These are phyloP conservation scores for Glycyrrhiza uralensis DNA, from an alignment of 306 rosid species.

Conservation along the genomic window DNA sequence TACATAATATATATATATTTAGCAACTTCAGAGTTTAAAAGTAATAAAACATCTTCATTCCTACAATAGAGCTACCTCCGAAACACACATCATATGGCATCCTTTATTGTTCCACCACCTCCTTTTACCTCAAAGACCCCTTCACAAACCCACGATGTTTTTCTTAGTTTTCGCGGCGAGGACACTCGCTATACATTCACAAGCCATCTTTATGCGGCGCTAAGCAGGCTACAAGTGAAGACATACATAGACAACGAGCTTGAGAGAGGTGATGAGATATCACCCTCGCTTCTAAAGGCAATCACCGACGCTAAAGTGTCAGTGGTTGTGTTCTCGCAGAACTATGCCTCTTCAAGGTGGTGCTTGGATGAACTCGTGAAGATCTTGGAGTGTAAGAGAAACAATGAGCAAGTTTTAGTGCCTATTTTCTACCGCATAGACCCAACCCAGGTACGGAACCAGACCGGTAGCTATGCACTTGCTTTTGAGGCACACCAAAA, in stretches of 20 bases:
- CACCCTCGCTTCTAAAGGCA: constrained; percentile 29
- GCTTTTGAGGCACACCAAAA: constrained; percentile 14
- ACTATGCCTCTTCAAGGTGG: constrained; percentile 30
- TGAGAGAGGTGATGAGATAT: constrained; percentile 33
- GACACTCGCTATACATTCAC: constrained; percentile 29
- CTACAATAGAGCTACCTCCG: background rate
- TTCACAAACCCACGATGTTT: constrained; percentile 8
- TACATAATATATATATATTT: too few species aligned
- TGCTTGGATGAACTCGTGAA: constrained; percentile 30
- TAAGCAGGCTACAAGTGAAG: background rate
- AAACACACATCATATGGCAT: constrained; percentile 9
- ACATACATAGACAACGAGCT: constrained; percentile 29
- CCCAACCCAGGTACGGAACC: constrained; percentile 26
- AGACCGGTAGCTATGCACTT: constrained; percentile 11
- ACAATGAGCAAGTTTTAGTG: constrained; percentile 3
- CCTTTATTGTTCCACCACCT: background rate
- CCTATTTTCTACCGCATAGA: constrained; percentile 24
- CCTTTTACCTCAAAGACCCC: background rate
- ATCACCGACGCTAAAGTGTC: constrained; percentile 13
- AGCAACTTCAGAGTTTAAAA: background rate
- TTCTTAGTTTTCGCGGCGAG: constrained; percentile 20
- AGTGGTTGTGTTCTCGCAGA: constrained; percentile 5
- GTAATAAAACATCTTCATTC: background rate
- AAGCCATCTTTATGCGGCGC: constrained; percentile 24
- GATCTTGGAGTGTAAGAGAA: constrained; percentile 16